Base-by-base conservation (phyloP, 306 rosid species). In the Astragalus glycyphyllos region DNA sequence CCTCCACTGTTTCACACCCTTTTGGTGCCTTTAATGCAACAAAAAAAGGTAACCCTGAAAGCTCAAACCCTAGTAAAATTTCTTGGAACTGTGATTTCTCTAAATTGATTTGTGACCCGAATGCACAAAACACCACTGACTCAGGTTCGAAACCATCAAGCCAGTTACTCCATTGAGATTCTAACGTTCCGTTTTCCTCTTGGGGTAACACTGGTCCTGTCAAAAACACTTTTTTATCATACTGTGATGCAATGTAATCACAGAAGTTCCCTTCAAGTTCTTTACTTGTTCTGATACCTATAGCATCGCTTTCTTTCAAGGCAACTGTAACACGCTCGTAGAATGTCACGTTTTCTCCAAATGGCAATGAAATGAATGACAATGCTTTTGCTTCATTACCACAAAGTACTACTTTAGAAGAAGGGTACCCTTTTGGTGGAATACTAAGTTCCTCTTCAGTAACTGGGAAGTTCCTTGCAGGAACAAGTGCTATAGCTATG, bases 11-110 rank as follows among this genome's bases (percentile, higher is more conserved):
- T 0, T n/a, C 26, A 57, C 71, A 83, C 3, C 89, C 92, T 0
- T 16, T 5, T 0, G 90, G 92, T 0, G 86, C 69, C 56, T 81
- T 89, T 35, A 89, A 8, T 0, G 85, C 84, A 3, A 80, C 79
- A 4, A 87, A 26, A 73, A 90, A 87, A 0, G 93, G 89, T 0
- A 58, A 40, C 34, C 83, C 82, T 0, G 86, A 68, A 35, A 72
- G 69, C 75, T 90, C 94, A 32, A 90, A 62, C 0, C 87, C 93
- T 1, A 84, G n/a, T 3, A 90, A 8, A 0, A 87, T 73, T 62
- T 87, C 91, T 44, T 86, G 89, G 23, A 86, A 84, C 8, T 87
- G 91, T 0, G 51, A 23, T 8, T 84, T 84, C 5, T 82, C 77
- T 4, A 86, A 73, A 6, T 71, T 59, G 50, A 46, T 32, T 46